Evolutionary conservation across 2,329 filamentous ascomycete species (phyloP), one percentile per base, ranked within the genome.

Genomic region (Ustulina deusta): DNA sequence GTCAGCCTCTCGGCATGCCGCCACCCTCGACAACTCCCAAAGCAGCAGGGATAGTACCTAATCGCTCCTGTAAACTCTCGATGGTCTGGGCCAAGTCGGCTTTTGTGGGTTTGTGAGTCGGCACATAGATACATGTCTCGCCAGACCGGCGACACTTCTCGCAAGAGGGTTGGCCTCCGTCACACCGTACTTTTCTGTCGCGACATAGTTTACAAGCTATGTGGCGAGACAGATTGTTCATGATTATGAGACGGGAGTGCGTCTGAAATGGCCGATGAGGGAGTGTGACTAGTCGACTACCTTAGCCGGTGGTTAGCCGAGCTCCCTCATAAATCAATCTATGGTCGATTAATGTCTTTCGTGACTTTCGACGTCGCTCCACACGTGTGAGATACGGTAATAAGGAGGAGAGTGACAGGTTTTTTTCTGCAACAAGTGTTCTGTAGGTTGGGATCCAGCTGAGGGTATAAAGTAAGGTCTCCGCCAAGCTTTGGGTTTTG

Each of bases 111-210:
- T 72, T 70, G 56, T 71, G 66, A 27, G 71, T 72, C 36, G 71
- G 70, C 36, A 72, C 69, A 54, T 75, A 75, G n/a, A 75, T 52
- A 62, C 73, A 75, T 17, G 63, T 52, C 44, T 75, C 72, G 49
- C 71, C 72, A 1, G 69, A 69, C 17, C 72, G 68, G 48, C 68
- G 68, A 34, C 73, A 75, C 34, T 75, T 75, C 40, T 74, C 73
- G 36, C 73, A 75, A 1, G 68, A 48, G 20, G 72, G 72, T 36
- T 73, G 69, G 3, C 66, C 71, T n/a, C 73, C 72, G 63, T 71
- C 69, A 61, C 71, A 75, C 29, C 72, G 69, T 46, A 74, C 72
- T 57, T 73, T 74, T 44, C 73, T 68, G 64, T 74, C 73, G 57
- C 71, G 70, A 60, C 71, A 74, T 68, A 68, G 61, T 70, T 70